Conservation (phyloP, 805 yeast genomes). For the Metschnikowia noctiluminum region DNA sequence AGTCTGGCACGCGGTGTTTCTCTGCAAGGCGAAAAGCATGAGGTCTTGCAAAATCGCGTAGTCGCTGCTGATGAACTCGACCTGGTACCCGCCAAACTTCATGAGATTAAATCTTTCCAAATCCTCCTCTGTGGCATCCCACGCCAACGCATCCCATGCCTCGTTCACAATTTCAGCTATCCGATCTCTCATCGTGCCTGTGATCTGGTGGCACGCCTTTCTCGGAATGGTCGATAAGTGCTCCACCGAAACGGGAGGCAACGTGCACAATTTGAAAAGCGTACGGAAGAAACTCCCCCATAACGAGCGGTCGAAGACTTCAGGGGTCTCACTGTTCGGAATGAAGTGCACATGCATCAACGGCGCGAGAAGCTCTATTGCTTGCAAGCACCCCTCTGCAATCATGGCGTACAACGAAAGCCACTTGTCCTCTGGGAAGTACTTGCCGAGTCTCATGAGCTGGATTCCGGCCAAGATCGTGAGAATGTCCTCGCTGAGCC, state of each 20-base stretch:
- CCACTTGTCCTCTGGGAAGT: conserved; percentile 73
- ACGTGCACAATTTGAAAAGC: conserved; percentile 54
- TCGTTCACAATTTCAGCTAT: conserved; percentile 52
- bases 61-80: conserved; percentile 54
- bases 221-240: conserved; percentile 70
- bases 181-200: conserved; percentile 60
- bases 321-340: conserved; percentile 51
- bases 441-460: conserved; percentile 49
- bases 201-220: conserved; percentile 61
- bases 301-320: conserved; percentile 51
- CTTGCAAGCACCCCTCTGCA: conserved; percentile 52
- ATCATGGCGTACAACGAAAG: conserved; percentile 59
- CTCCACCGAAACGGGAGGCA: conserved; percentile 68
- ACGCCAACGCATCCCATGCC: conserved; percentile 75
- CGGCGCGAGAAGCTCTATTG: conserved; percentile 52
- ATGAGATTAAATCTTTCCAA: conserved; percentile 54
- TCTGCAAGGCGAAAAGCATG: conserved; percentile 65
- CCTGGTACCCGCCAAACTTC: conserved; percentile 69
- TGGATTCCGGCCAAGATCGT: conserved; percentile 49
- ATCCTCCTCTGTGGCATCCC: conserved; percentile 56
- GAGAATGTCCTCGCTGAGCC: conserved; percentile 42
- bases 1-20: conserved; percentile 55
- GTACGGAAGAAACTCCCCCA: conserved; percentile 69
- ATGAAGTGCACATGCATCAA: conserved; percentile 47
- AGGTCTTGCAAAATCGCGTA: conserved; percentile 62